Conservation (phyloP, 2,329 filamentous ascomycete genomes). For the Monosporascus sp. region DNA sequence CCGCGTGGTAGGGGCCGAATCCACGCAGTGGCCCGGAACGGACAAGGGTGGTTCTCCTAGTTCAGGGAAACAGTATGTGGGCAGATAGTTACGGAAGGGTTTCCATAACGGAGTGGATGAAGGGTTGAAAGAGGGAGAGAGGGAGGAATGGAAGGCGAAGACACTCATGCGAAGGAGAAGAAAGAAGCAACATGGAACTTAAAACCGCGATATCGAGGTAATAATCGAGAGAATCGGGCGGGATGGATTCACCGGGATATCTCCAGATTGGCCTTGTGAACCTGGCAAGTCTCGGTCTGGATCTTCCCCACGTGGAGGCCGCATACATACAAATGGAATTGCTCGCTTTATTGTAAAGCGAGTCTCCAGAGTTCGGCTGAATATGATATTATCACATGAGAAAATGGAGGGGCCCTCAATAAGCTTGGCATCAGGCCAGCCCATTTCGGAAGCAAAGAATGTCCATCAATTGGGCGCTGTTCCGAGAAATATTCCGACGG, state of each 20-base stretch:
- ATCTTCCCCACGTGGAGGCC: neutral
- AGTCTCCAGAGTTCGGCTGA: neutral
- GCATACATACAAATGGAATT: neutral
- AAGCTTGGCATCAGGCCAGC: no score
- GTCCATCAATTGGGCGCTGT: neutral
- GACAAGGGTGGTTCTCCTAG: no score
- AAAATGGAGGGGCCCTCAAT: no score
- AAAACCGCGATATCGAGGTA: no score
- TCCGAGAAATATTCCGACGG: neutral
- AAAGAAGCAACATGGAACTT: no score
- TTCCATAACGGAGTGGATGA: neutral
- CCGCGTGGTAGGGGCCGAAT: neutral
- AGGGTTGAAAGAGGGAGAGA: neutral
- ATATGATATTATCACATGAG: neutral
- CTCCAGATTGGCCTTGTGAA: neutral
- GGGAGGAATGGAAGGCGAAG: no score
- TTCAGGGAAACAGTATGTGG: no score
- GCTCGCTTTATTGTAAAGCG: neutral
- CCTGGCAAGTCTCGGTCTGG: neutral
- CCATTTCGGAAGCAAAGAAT: neutral
- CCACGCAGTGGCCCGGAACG: neutral
- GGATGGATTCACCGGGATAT: neutral
- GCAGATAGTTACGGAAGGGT: no score
- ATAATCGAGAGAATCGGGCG: neutral
- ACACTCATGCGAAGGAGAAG: no score